phyloP scores from a whole-genome alignment of 305 asterid species.

The Petunia hybrid region DNA sequence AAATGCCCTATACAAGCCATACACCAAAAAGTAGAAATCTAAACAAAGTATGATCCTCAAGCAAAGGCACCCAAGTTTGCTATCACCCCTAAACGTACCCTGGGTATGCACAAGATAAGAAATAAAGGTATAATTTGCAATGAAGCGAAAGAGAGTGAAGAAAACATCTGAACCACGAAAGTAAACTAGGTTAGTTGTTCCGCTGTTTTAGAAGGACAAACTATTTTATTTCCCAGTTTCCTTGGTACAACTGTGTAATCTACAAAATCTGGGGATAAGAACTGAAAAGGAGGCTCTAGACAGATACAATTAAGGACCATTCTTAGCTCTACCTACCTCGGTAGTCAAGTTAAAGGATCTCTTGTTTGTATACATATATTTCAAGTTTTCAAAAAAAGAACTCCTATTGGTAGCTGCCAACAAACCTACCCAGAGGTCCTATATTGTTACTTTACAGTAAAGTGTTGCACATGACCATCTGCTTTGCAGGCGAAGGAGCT shows the following conservation, averaged over 20 bases:
- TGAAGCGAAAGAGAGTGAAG: not conserved
- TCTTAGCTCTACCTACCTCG: slow-evolving; percentile 18
- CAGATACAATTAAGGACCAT: not conserved
- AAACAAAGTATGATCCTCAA: too few relatives aligned
- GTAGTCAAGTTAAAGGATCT: slow-evolving; percentile 20
- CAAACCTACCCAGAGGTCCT: slow-evolving; percentile 27
- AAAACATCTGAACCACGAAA: too few relatives aligned
- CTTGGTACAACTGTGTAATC: slow-evolving; percentile 6
- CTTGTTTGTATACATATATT: slow-evolving; percentile 27
- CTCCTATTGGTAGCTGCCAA: slow-evolving; percentile 24
- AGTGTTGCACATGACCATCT: slow-evolving; percentile 16
- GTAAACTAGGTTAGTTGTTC: not conserved
- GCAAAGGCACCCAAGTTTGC: too few relatives aligned
- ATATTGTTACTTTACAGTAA: slow-evolving; percentile 23
- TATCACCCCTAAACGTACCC: not conserved
- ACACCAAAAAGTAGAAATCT: too few relatives aligned
- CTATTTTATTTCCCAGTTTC: slow-evolving; percentile 21
- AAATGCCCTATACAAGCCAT: too few relatives aligned
- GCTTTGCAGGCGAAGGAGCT: slow-evolving; percentile 18
- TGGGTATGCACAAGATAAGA: not conserved
- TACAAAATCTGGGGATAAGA: slow-evolving; percentile 28
- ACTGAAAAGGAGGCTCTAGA: slow-evolving; percentile 2
- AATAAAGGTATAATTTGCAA: not conserved
- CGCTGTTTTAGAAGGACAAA: slow-evolving; percentile 1
- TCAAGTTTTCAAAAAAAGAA: not conserved